Conservation (phyloP, 345 rosid genomes). For the Bruguiera gymnorhiza region DNA sequence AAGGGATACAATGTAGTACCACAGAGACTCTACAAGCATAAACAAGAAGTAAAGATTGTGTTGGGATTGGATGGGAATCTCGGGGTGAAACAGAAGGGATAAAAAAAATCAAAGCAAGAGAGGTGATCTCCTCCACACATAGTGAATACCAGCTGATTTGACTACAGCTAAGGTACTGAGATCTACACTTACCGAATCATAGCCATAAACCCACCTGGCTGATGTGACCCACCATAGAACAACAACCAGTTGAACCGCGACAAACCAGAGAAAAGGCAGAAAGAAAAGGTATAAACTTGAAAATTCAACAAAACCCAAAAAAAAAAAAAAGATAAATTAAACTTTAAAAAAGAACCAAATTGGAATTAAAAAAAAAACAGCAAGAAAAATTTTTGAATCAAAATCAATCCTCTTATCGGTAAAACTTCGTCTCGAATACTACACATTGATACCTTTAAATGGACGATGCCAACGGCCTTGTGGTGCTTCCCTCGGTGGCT, state of each 20-base stretch:
- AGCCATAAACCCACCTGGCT: constrained; percentile 66
- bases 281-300: constrained; percentile 7
- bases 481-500: constrained; percentile 56
- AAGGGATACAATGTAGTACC: too few relatives aligned
- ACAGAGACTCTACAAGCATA: constrained; percentile 5
- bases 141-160: constrained; percentile 39
- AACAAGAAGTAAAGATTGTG: background rate
- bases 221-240: constrained; percentile 95
- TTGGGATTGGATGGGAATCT: constrained; percentile 10
- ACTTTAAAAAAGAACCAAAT: constrained; percentile 15
- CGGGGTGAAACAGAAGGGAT: constrained; percentile 3
- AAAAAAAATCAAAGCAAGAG: background rate
- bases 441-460: constrained; percentile 60
- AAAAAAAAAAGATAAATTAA: too few relatives aligned
- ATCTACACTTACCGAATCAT: constrained; percentile 48
- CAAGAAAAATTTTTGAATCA: constrained; percentile 23
- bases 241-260: constrained; percentile 72
- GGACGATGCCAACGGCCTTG: constrained; percentile 78
- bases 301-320: constrained; percentile 10
- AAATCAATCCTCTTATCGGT: constrained; percentile 20
- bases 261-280: constrained; percentile 16
- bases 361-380: constrained; percentile 5
- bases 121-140: constrained; percentile 9
- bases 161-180: constrained; percentile 47
- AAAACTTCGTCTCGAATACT: constrained; percentile 16